Evolutionary conservation across 1,284 basidiomycete species (phyloP), one percentile per base, ranked within the genome.

Genomic region (Pascua guehoae): DNA sequence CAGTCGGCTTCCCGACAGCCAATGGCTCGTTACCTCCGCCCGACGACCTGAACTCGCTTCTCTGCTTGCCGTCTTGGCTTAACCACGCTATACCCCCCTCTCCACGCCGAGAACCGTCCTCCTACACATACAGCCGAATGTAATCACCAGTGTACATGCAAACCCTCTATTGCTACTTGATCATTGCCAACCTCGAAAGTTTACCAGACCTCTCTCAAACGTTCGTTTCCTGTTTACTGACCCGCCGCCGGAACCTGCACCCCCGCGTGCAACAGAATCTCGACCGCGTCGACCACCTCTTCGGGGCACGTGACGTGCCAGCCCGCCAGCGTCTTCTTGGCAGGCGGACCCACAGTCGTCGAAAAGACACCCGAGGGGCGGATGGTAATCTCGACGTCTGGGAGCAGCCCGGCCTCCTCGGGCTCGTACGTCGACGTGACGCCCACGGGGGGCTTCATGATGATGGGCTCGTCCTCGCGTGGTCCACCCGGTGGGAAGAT

Each of bases 251-350:
- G 24, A 32, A 32, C 24, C 24, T 32, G 24, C 24, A 32, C 49
- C 44, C 56, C 49, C 17, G 17, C 43, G 41, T 66, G 66, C 5
- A 76, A 57, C 41, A 76, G 47, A 40, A 57, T 46, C 55, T 75
- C 72, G 50, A 76, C 55, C 18, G 70, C 66, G 24, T 77, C 76
- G 39, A 78, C 74, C 5, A 78, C 68, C 53, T 78, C 75, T 43
- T 76, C 74, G 18, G 78, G 77, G 56, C 71, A 69, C 17, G 88
- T 91, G 56, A 94, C 88, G 77, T 93, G 91, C 89, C 91, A 94
- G 47, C 82, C 83, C 12, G 90, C 91, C 55, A 92, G 79, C 50
- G 91, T 94, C 69, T 88, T 85, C 79, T 94, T 94, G 66, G 85
- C 86, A 64, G 85, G 85, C 61, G 88, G 87, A 0, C 91, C 90